A percentile compares a stretch with the other conserved stretches of the same genome.
Evolutionary conservation across 1,284 basidiomycete genomes (phyloP).

Genomic region (Schizophyllum amplum): DNA sequence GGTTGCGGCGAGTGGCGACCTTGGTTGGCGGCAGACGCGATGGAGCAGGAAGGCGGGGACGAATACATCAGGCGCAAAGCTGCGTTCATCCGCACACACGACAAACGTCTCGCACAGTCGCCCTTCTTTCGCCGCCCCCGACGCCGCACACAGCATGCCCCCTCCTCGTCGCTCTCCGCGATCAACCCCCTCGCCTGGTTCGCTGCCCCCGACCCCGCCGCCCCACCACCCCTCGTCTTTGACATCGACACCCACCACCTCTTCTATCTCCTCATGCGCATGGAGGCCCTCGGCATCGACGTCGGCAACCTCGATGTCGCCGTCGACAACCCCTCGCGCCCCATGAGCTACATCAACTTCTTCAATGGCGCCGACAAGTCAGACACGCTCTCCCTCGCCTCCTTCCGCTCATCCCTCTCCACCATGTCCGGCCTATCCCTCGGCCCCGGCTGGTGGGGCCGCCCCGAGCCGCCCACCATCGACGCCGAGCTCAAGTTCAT

Average conservation of each 20-base stretch:
- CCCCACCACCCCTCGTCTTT: slow-evolving; percentile 48
- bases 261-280: slow-evolving; percentile 81
- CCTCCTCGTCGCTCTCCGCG: slow-evolving; percentile 28
- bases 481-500: slow-evolving; percentile 78
- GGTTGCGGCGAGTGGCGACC: no score
- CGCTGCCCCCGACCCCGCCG: slow-evolving; percentile 20
- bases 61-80: slow-evolving; percentile 64
- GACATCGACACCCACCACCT: slow-evolving; percentile 75
- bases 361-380: slow-evolving; percentile 51
- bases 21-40: slow-evolving; percentile 17
- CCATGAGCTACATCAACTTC: slow-evolving; percentile 66
- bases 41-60: slow-evolving; percentile 65
- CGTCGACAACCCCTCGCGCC: slow-evolving; percentile 61
- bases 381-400: slow-evolving; percentile 72
- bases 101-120: slow-evolving; percentile 55
- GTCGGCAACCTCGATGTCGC: slow-evolving; percentile 79
- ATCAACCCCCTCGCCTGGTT: slow-evolving; percentile 65
- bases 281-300: slow-evolving; percentile 70
- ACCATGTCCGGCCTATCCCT: slow-evolving; percentile 70
- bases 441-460: slow-evolving; percentile 62
- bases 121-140: slow-evolving; percentile 34
- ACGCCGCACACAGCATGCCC: slow-evolving; percentile 38
- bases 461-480: slow-evolving; percentile 45
- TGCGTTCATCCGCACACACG: slow-evolving; percentile 60
- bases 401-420: slow-evolving; percentile 72